These are phyloP conservation scores for Nematodospora valgi DNA, from an alignment of 805 yeast species.

Conservation along the genomic window DNA sequence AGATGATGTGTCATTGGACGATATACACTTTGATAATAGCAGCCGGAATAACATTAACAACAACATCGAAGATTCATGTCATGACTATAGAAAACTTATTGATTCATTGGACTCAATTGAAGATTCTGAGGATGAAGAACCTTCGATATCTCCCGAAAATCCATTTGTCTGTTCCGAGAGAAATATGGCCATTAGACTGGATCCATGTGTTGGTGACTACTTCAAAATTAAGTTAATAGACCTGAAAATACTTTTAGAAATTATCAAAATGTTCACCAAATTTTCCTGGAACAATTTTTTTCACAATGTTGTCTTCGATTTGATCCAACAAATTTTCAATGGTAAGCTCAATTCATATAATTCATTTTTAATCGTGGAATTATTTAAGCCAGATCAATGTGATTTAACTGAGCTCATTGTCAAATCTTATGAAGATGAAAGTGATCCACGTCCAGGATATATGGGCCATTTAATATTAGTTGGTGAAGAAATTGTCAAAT, in stretches of 20 bases:
- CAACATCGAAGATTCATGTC: slow-evolving; percentile 12
- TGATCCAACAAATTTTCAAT: slow-evolving; percentile 89
- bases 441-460: slow-evolving; percentile 75
- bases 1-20: slow-evolving; percentile 35
- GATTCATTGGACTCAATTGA: slow-evolving; percentile 28
- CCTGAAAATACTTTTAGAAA: slow-evolving; percentile 60
- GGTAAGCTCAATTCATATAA: slow-evolving; percentile 90
- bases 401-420: slow-evolving; percentile 28
- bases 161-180: slow-evolving; percentile 41
- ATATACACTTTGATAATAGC: slow-evolving; percentile 21
- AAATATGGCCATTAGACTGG: slow-evolving; percentile 34
- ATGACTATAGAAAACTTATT: slow-evolving; percentile 17
- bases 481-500: slow-evolving; percentile 94
- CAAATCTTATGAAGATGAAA: slow-evolving; percentile 17
- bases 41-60: neutral
- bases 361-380: slow-evolving; percentile 42
- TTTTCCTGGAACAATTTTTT: slow-evolving; percentile 97
- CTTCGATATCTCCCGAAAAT: slow-evolving; percentile 38
- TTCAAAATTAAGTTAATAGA: slow-evolving; percentile 82
- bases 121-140: slow-evolving; percentile 44
- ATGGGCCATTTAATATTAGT: slow-evolving; percentile 96
- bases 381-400: slow-evolving; percentile 18
- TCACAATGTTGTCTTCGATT: slow-evolving; percentile 96
- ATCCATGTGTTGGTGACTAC: slow-evolving; percentile 81
- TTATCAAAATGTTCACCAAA: slow-evolving; percentile 71